Evolutionary conservation across 2,329 filamentous ascomycete species (phyloP).

Genomic region (Ophiostoma sp.): DNA sequence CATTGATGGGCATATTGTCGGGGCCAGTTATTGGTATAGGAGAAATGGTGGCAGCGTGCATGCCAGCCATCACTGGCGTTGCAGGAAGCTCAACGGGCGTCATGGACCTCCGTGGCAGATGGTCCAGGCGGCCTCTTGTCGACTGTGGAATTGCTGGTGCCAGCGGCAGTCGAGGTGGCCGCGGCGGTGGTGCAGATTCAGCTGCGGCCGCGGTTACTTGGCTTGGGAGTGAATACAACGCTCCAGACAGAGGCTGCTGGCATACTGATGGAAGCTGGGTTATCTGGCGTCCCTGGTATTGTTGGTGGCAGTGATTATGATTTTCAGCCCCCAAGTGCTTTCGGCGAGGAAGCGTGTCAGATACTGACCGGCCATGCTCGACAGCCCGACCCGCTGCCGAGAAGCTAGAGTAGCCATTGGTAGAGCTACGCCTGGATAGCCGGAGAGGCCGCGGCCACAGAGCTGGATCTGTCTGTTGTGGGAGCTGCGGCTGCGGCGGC

Average conservation of each 20-base stretch:
- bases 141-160: neutral
- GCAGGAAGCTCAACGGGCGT: conserved; percentile 1
- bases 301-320: neutral
- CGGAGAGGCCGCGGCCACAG: neutral
- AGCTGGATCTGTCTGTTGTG: neutral
- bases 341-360: neutral
- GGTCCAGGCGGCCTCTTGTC: neutral
- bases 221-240: neutral
- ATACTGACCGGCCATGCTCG: neutral
- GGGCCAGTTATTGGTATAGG: neutral
- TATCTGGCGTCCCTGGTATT: neutral
- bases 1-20: neutral
- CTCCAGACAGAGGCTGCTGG: neutral
- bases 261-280: neutral
- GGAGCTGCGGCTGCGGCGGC: neutral
- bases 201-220: neutral
- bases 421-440: neutral
- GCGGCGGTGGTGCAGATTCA: neutral
- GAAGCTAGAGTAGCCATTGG: neutral
- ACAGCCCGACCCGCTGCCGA: neutral
- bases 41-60: neutral
- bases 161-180: neutral
- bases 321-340: neutral
- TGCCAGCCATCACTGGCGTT: neutral
- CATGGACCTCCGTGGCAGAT: neutral